Conservation (phyloP, 2,329 filamentous ascomycete species). For the Knufia petricola region DNA sequence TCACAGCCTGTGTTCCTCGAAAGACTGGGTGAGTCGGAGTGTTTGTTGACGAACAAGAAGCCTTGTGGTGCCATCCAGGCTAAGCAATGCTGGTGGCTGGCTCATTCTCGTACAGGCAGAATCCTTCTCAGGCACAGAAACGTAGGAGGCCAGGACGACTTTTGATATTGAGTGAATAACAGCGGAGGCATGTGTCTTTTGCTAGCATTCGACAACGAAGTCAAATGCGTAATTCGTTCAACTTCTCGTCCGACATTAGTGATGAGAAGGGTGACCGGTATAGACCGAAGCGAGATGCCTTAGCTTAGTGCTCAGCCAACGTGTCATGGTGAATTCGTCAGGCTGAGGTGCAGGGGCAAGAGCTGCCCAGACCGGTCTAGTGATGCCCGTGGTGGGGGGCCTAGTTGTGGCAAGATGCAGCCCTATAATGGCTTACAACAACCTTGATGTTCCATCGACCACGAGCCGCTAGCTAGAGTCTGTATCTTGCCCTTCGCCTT, state of each 20-base stretch:
- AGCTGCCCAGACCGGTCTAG: background rate
- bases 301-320: background rate
- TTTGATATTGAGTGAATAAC: too few relatives aligned
- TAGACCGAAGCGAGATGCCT: background rate
- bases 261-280: background rate
- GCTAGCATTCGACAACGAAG: background rate
- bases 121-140: background rate
- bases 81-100: background rate
- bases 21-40: slow-evolving; percentile 5
- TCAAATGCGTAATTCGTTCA: background rate
- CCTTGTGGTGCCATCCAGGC: slow-evolving; percentile 3
- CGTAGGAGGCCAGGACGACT: background rate
- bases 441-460: too few relatives aligned
- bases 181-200: too few relatives aligned
- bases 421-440: background rate
- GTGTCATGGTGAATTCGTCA: background rate
- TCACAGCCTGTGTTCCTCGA: slow-evolving; percentile 7
- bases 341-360: background rate
- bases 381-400: background rate
- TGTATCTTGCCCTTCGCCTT: too few relatives aligned
- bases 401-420: background rate
- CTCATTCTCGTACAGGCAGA: background rate
- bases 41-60: slow-evolving; percentile 7
- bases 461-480: too few relatives aligned
- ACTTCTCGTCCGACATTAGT: background rate